These are phyloP conservation scores for Clathrus columnatus DNA, from an alignment of 768 basidiomycete genomes.

Conservation along the genomic window DNA sequence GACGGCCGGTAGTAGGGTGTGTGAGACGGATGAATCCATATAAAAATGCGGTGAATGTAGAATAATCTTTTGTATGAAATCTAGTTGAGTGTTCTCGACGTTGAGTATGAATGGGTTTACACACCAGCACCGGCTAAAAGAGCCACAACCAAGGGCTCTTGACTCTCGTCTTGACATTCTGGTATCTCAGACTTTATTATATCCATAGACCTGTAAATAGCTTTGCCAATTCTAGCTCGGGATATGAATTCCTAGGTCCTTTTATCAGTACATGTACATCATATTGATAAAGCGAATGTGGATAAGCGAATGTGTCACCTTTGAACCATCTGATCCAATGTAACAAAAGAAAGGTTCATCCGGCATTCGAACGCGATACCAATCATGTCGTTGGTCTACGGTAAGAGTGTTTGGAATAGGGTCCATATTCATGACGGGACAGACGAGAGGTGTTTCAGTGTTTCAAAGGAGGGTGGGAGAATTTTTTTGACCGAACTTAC, in stretches of 20 bases:
- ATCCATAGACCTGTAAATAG: background rate
- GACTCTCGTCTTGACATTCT: background rate
- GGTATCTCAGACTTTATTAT: background rate
- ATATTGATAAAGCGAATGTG: background rate
- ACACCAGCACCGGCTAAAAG: slow-evolving; percentile 11
- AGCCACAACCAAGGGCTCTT: slow-evolving; percentile 2
- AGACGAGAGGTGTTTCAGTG: too few species aligned
- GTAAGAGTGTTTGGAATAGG: background rate
- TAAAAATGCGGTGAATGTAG: slow-evolving; percentile 12
- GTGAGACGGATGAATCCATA: slow-evolving; percentile 15
- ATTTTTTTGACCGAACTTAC: too few species aligned
- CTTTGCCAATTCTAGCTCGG: background rate
- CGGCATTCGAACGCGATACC: background rate
- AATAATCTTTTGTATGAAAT: slow-evolving; percentile 22
- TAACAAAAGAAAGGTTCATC: background rate
- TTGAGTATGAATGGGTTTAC: background rate
- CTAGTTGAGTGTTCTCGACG: background rate
- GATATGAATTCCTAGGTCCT: background rate
- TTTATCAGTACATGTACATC: background rate
- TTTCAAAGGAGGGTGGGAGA: too few species aligned
- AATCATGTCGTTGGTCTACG: slow-evolving; percentile 4
- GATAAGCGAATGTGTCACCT: background rate
- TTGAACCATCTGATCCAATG: background rate
- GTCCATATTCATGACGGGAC: background rate
- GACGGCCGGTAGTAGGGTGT: background rate